These are phyloP conservation scores for Nepenthes gracilis DNA, from an alignment of 148 eudicot genomes.

Conservation along the genomic window DNA sequence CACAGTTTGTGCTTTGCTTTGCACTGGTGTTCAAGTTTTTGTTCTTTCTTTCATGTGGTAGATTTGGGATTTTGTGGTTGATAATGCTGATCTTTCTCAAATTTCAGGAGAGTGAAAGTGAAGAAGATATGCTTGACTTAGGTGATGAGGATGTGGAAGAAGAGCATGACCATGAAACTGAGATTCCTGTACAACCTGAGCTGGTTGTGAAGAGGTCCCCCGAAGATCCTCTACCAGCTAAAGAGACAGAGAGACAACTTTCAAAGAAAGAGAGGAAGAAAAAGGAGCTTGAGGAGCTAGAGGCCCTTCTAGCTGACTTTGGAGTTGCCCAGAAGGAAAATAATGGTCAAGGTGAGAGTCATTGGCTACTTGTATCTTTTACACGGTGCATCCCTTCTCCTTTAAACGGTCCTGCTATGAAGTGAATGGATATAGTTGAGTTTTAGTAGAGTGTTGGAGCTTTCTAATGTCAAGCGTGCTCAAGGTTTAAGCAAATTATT, in stretches of 20 bases:
- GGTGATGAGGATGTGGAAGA: slow-evolving; percentile 84
- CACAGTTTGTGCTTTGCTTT: too few species aligned
- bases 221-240: slow-evolving; percentile 44
- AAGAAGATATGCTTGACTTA: slow-evolving; percentile 76
- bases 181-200: slow-evolving; percentile 42
- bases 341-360: slow-evolving; percentile 34
- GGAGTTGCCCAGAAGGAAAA: slow-evolving; percentile 29
- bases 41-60: too few species aligned
- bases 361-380: not conserved
- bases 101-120: slow-evolving; percentile 91
- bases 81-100: too few species aligned
- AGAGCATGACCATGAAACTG: slow-evolving; percentile 76
- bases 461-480: too few species aligned
- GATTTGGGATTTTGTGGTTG: too few species aligned
- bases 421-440: too few species aligned
- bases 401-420: too few species aligned
- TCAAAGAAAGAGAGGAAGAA: slow-evolving; percentile 94
- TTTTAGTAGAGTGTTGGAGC: too few species aligned
- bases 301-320: slow-evolving; percentile 82
- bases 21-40: too few species aligned
- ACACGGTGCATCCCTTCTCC: not conserved
- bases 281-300: slow-evolving; percentile 93
- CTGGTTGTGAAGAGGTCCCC: slow-evolving; percentile 41
- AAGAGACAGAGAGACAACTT: slow-evolving; percentile 90
- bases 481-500: not conserved